Evolutionary conservation across 352 stramenopile species (phyloP), one percentile per base, ranked within the genome.

Genomic region (Hyaloperonospora brassicae): DNA sequence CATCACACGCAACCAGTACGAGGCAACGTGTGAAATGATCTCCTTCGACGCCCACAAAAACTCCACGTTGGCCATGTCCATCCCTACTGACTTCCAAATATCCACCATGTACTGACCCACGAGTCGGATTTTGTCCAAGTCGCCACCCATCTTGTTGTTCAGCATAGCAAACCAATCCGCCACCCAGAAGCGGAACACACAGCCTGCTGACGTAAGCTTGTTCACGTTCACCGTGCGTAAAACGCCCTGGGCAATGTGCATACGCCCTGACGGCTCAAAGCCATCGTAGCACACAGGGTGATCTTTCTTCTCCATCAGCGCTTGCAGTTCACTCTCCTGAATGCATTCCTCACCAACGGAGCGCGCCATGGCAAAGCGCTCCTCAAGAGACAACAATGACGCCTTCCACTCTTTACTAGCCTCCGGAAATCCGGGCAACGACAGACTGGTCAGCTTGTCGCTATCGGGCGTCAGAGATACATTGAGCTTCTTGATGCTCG

Each of bases 131-230:
- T 98, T 98, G 42, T 95, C 81, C 23, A 99, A 70, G 66, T 98
- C 95, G 34, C 95, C 95, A 50, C 93, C 95, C 94, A 99, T 98
- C 76, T 99, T 99, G 73, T 98, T 98, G 73, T 99, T 99, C 62
- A 99, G 92, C 62, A 99, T 93, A 13, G 96, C 97, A 70, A 99
- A 99, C 97, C 97, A 99, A 70, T 99, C 97, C n/a, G 97, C 97
- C 25, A 99, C 96, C 97, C 97, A 99, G 72, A 99, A 99, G 64
- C 97, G 94, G 70, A 99, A 99, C 8, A 97, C 95, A 23, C 92
- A 91, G 25, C 96, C 97, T 5, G 85, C 67, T 11, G 72, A 83
- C 34, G 95, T 98, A n/a, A 93, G 76, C 39, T 85, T 86, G 72
- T 91, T 91, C 56, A 99, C 96, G 72, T 99, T 99, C 75, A 99